Base-by-base conservation (phyloP, 2,329 filamentous ascomycete species). In the Geosmithia putterillii region DNA sequence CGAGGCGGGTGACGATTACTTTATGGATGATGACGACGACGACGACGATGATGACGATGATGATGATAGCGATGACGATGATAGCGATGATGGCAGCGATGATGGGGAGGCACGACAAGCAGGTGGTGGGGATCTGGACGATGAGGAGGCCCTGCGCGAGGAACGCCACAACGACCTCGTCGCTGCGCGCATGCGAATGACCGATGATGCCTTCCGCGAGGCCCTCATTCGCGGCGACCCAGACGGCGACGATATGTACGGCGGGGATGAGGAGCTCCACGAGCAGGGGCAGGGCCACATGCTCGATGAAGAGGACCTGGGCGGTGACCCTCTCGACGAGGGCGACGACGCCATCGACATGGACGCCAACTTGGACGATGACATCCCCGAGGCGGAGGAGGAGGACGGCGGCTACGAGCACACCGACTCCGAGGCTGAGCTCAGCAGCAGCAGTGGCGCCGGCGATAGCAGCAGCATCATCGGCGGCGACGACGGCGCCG, bases 401-500 rank as follows among this genome's bases (percentile, higher is more conserved):
- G 73, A 76, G 53, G 66, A 64, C 53, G 75, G 70, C 21, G 74
- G 76, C 51, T 87, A 86, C 63, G 83, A 88, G 64, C 83, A 87
- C 56, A 87, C 83, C 8, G 83, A 87, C 60, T 83, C 81, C 2
- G 83, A 86, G 50, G 81, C 70, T 8, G 79, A 80, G 42, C 51
- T 79, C 42, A 71, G 62, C 46, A 75, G 69, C 54, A 73, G 69
- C 47, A 64, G 64, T 41, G 61, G 64, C 21, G 64, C 65, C 6
- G 60, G 66, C 10, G 64, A 64, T 41, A 61, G 64, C 20, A 64
- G 65, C 6, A 60, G 66, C 10, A 55, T 55, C 15, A 58, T 55
- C 7, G 55, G 56, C 9, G 59, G 65, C 2, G 53, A 62, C 0
- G 51, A 50, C 2, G 46, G 51, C 44, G 9, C 32, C 19, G 9